These are phyloP conservation scores for Nelumbo lutea DNA, from an alignment of 164 flowering plant genomes.

Conservation along the genomic window DNA sequence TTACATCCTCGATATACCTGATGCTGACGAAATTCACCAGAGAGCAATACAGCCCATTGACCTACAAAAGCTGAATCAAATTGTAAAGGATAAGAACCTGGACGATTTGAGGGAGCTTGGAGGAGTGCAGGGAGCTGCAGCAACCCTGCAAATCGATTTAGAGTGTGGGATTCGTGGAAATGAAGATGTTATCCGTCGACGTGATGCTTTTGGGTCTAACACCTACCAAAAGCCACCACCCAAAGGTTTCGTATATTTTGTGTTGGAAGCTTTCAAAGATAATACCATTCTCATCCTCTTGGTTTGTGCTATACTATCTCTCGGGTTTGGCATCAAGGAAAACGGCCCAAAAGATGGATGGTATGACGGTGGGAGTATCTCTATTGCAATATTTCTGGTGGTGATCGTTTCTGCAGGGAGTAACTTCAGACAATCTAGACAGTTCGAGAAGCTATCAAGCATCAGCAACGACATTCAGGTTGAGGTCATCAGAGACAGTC, in stretches of 20 bases:
- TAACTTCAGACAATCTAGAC: constrained; percentile 8
- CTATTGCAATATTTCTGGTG: constrained; percentile 20
- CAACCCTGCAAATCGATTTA: constrained; percentile 13
- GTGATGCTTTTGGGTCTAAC: constrained; percentile 28
- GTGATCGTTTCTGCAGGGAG: constrained; percentile 34
- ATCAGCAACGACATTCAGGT: constrained; percentile 26
- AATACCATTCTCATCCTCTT: constrained; percentile 24
- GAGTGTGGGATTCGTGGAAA: constrained; percentile 19
- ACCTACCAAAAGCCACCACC: constrained; percentile 25
- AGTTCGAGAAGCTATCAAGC: constrained; percentile 35
- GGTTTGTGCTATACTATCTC: too few relatives aligned
- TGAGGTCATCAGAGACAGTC: constrained; percentile 8
- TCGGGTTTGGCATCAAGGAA: constrained; percentile 26
- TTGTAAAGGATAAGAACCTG: constrained; percentile 31
- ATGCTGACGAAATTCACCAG: too few relatives aligned
- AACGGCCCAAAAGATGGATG: constrained; percentile 20
- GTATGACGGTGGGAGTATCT: constrained; percentile 8
- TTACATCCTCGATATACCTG: too few relatives aligned
- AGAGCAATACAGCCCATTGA: constrained; percentile 2
- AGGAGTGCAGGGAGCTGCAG: constrained; percentile 1
- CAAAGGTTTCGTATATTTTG: constrained; percentile 27
- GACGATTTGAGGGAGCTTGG: constrained; percentile 16
- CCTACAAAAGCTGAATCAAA: constrained; percentile 14
- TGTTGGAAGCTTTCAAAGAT: constrained; percentile 34
- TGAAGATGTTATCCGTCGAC: constrained; percentile 20